Evolutionary conservation across 2,329 filamentous ascomycete genomes (phyloP), one percentile per base, ranked within the genome.

Genomic region (Cercospora citrullina): DNA sequence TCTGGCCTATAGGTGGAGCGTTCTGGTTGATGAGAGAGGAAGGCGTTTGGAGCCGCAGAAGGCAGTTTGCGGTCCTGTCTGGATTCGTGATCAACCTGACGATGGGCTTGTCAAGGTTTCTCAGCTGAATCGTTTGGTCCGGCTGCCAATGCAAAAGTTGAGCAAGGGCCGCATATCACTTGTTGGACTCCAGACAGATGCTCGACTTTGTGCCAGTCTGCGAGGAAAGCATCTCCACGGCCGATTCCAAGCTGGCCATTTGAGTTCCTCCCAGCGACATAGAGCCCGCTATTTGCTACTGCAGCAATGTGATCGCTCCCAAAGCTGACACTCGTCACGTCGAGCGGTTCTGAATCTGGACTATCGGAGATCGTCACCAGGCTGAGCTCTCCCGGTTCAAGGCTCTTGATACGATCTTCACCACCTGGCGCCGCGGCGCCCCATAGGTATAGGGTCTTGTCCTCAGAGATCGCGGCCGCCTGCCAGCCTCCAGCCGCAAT

Each of bases 1-100:
- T 99, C 78, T 98, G 94, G 88, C 95, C 95, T 4, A 80, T 98
- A 9, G 94, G 92, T 0, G 93, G 92, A 75, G 83, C 94, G 66
- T 89, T 90, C 63, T 97, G 94, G 93, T 82, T 96, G 60, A 86
- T 94, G 72, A 85, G 94, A 68, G 92, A 97, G 79, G 91, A 95
- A 67, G 93, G 92, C 0, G 89, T 98, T 68, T 96, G 93, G 88
- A 91, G 89, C 69, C 88, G 91, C 76, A 85, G 94, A 75, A 91
- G 93, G 83, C 90, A 93, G 78, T 87, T 97, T 74, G 94, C 94
- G 73, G 92, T 98, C 16, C 88, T 91, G 62, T 90, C 93, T 55
- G 95, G 95, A 0, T 88, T 97, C 21, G 79, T 94, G 68, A 84
- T 98, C 45, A 95, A 94, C 80, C 78, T 93, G 55, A 60, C 55